A percentile compares a stretch with the other conserved stretches of the same genome.
Conservation (phyloP, 2,329 filamentous ascomycete genomes). For the Zasmidium cellare region DNA sequence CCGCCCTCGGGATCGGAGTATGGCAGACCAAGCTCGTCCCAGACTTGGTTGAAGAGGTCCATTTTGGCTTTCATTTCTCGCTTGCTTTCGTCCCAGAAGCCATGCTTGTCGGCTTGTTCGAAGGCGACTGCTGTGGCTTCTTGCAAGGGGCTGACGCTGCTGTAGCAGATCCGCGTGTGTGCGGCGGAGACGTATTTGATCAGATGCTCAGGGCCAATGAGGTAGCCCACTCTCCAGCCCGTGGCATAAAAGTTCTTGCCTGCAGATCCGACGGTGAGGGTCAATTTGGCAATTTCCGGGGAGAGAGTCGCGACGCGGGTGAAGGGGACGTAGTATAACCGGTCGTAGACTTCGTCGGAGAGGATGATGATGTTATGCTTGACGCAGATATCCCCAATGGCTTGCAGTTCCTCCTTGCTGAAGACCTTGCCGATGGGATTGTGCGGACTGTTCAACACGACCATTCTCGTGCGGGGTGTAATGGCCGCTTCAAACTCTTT, state of each 20-base stretch:
- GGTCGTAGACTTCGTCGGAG: conserved; percentile 74
- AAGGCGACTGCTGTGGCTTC: conserved; percentile 94
- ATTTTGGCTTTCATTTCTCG: conserved; percentile 89
- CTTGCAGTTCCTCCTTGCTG: conserved; percentile 76
- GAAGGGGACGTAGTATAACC: conserved; percentile 92
- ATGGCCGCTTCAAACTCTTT: conserved; percentile 78
- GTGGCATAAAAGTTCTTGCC: conserved; percentile 99
- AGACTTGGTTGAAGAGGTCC: conserved; percentile 73
- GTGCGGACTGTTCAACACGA: conserved; percentile 85
- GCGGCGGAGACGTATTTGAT: conserved; percentile 91
- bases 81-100: conserved; percentile 85
- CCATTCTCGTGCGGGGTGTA: conserved; percentile 89
- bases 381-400: conserved; percentile 84
- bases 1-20: conserved; percentile 94
- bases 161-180: conserved; percentile 95
- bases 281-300: conserved; percentile 82
- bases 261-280: conserved; percentile 89
- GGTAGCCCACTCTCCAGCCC: conserved; percentile 93
- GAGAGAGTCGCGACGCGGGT: conserved; percentile 89
- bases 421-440: conserved; percentile 98
- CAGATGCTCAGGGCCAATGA: conserved; percentile 84
- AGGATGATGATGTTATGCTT: conserved; percentile 88
- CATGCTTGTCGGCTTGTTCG: conserved; percentile 78
- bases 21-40: conserved; percentile 49
- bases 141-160: conserved; percentile 87